phyloP scores from a whole-genome alignment of 148 eudicot genomes.

The Arbutus unedo region DNA sequence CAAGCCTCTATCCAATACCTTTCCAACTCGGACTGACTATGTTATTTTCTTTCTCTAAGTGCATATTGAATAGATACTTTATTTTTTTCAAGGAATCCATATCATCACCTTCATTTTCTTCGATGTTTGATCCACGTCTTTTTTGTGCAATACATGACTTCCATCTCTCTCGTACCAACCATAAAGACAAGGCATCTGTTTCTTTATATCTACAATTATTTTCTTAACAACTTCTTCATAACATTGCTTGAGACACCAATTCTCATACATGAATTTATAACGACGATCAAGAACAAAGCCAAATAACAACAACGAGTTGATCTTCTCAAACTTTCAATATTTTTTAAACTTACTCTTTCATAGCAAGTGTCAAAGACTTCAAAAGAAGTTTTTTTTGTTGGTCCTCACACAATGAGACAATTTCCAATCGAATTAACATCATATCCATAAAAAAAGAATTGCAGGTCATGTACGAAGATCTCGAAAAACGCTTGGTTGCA shows the following conservation, averaged over 20 bases:
- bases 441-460: neutral
- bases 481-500: neutral
- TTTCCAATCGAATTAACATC: neutral
- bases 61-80: neutral
- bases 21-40: neutral
- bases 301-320: neutral
- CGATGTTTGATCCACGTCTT: neutral
- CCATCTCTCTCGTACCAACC: neutral
- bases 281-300: constrained; percentile 2
- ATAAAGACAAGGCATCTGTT: neutral
- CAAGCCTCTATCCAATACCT: neutral
- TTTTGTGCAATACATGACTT: neutral
- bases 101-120: neutral
- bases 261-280: neutral
- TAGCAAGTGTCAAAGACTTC: neutral
- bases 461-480: neutral
- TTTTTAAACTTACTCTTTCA: neutral
- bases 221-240: neutral
- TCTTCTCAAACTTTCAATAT: neutral
- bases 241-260: neutral
- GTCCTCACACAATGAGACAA: neutral
- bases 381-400: neutral
- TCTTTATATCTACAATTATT: neutral
- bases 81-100: neutral
- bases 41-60: neutral